A percentile compares a stretch with the other conserved stretches of the same genome.
Conservation (phyloP, 176 grass and related monocot species). For the Tuctoria greenei region DNA sequence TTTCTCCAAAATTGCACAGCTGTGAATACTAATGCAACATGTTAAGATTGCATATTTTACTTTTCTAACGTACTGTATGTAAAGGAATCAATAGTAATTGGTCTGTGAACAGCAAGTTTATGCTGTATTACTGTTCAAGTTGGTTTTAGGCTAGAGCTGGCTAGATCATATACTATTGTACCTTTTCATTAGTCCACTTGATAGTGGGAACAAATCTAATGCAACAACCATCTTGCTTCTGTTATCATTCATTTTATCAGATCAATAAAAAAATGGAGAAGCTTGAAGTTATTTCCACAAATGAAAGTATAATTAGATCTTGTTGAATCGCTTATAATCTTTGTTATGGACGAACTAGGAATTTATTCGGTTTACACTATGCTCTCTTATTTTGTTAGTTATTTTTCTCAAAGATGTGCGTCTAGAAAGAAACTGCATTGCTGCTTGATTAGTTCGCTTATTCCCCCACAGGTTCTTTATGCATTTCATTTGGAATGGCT, state of each 20-base stretch:
- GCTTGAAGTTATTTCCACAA: background rate
- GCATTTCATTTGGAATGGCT: constrained; percentile 45
- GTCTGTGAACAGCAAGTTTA: background rate
- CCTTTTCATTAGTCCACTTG: background rate
- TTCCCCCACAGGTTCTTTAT: constrained; percentile 50
- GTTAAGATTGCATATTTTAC: background rate
- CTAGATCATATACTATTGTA: background rate
- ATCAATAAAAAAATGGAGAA: background rate
- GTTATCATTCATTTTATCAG: background rate
- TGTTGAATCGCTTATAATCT: background rate
- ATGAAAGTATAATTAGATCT: background rate
- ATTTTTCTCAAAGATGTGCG: constrained; percentile 22
- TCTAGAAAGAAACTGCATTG: constrained; percentile 30
- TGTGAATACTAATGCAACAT: too few relatives aligned
- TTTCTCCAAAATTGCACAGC: too few relatives aligned
- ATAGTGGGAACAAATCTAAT: background rate
- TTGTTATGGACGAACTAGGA: background rate
- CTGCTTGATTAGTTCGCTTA: constrained; percentile 57
- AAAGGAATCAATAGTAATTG: background rate
- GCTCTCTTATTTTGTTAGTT: background rate
- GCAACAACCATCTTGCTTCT: background rate
- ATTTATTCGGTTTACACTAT: background rate
- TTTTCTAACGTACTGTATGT: background rate
- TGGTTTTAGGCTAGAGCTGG: background rate
- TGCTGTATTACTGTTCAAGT: background rate